A percentile compares a stretch with the other conserved stretches of the same genome.
Conservation (phyloP, 805 yeast genomes). For the Candida tibetensis region DNA sequence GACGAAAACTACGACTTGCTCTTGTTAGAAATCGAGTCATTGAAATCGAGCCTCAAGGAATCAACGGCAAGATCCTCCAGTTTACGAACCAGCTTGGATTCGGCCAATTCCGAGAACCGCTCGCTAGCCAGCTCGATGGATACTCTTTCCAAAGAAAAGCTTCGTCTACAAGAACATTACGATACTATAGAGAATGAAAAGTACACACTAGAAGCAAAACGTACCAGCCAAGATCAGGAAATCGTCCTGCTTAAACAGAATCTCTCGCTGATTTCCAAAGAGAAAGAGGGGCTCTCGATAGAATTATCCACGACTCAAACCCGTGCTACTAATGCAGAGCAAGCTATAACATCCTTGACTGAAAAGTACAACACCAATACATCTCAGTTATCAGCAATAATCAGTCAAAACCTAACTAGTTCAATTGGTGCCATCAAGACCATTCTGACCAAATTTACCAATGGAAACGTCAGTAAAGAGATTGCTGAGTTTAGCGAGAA, state of each 20-base stretch:
- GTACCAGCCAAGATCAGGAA: too few species aligned
- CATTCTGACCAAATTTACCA: constrained; percentile 4
- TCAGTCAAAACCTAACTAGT: constrained; percentile 10
- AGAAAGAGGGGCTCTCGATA: too few species aligned
- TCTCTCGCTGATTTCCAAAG: too few species aligned
- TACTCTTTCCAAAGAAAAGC: too few species aligned
- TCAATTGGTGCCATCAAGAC: constrained; percentile 9
- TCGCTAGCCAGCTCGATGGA: not conserved
- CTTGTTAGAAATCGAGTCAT: constrained; percentile 25
- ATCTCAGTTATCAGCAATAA: constrained; percentile 10
- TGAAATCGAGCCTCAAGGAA: constrained; percentile 22
- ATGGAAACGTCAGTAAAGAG: constrained; percentile 4
- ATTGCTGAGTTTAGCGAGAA: constrained; percentile 2
- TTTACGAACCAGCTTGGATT: not conserved
- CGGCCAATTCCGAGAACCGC: not conserved
- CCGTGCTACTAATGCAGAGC: not conserved
- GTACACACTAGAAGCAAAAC: too few species aligned
- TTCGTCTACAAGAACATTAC: too few species aligned
- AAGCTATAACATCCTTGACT: not conserved
- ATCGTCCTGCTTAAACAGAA: too few species aligned
- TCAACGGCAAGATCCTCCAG: not conserved
- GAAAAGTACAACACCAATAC: constrained; percentile 11
- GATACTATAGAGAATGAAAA: too few species aligned
- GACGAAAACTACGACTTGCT: constrained; percentile 48
- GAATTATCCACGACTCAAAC: too few species aligned